Evolutionary conservation across 306 rosid species (phyloP).

Genomic region (Amphicarpaea edgeworthii): DNA sequence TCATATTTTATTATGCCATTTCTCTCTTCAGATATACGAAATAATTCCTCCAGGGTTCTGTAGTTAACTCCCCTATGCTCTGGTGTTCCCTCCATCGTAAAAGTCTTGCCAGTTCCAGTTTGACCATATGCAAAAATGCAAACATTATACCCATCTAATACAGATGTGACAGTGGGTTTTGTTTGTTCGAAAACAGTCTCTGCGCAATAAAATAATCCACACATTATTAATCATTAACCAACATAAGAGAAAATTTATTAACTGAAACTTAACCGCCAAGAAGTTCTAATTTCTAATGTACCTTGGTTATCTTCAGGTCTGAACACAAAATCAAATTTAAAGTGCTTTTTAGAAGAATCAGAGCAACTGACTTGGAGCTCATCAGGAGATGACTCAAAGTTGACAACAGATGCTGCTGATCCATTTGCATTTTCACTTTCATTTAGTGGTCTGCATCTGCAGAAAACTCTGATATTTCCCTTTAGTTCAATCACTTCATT

Average conservation of each 20-base stretch:
- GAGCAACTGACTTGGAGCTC: conserved; percentile 83
- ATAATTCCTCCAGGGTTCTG: conserved; percentile 85
- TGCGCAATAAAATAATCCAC: conserved; percentile 45
- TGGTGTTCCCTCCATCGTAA: conserved; percentile 92
- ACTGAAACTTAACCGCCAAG: conserved; percentile 7
- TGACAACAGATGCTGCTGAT: conserved; percentile 54
- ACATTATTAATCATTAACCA: conserved; percentile 3
- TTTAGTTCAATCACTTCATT: conserved; percentile 93
- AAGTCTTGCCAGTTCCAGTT: conserved; percentile 97
- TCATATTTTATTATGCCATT: conserved; percentile 68
- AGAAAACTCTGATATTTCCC: conserved; percentile 93
- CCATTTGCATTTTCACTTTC: conserved; percentile 64
- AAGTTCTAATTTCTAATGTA: conserved; percentile 38
- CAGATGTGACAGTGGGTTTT: conserved; percentile 83
- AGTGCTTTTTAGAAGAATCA: conserved; percentile 88
- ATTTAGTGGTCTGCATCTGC: conserved; percentile 92
- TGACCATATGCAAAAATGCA: conserved; percentile 97
- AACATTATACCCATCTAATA: conserved; percentile 90
- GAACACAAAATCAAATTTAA: conserved; percentile 85
- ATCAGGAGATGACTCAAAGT: conserved; percentile 70
- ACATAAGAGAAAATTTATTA: background rate
- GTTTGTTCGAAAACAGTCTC: conserved; percentile 85
- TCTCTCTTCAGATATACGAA: conserved; percentile 72
- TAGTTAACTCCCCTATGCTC: conserved; percentile 92
- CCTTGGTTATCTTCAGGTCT: conserved; percentile 87